phyloP scores from a whole-genome alignment of 73 alveolate species.

The Stentor coeruleus region DNA sequence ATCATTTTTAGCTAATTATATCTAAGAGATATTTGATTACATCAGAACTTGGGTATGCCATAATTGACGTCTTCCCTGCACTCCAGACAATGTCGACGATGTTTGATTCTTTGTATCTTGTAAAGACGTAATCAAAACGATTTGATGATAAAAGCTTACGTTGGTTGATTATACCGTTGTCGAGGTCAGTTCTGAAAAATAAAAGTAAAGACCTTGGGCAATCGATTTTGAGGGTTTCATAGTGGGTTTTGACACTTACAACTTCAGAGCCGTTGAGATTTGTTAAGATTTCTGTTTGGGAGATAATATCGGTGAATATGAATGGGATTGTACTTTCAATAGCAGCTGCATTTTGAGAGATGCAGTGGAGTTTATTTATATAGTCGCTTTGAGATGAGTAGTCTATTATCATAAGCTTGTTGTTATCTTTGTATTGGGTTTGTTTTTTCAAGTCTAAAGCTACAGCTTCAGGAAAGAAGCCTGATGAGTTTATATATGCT shows the following conservation, averaged over 20 bases:
- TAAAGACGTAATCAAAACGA: not conserved
- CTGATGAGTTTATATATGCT: not conserved
- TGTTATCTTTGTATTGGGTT: too few species aligned
- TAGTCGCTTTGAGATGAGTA: not conserved
- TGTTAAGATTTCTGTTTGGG: not conserved
- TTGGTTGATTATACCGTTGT: not conserved
- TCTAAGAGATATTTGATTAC: not conserved
- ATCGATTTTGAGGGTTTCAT: not conserved
- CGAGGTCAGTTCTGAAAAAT: not conserved
- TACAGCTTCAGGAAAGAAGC: constrained; percentile 7
- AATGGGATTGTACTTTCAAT: not conserved
- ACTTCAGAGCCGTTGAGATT: not conserved
- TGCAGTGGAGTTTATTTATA: not conserved
- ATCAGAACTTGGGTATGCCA: not conserved
- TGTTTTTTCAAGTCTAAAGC: not conserved
- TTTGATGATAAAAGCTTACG: too few species aligned
- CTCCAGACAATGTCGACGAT: not conserved
- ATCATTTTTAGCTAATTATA: not conserved
- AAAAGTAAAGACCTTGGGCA: not conserved
- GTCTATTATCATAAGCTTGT: not conserved
- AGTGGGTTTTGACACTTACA: not conserved
- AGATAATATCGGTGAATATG: not conserved
- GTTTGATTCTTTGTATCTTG: not conserved
- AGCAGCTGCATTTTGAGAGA: not conserved
- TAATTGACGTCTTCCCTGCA: not conserved